Conservation (phyloP, 129 eudicot species). For the Erigeron canadensis region DNA sequence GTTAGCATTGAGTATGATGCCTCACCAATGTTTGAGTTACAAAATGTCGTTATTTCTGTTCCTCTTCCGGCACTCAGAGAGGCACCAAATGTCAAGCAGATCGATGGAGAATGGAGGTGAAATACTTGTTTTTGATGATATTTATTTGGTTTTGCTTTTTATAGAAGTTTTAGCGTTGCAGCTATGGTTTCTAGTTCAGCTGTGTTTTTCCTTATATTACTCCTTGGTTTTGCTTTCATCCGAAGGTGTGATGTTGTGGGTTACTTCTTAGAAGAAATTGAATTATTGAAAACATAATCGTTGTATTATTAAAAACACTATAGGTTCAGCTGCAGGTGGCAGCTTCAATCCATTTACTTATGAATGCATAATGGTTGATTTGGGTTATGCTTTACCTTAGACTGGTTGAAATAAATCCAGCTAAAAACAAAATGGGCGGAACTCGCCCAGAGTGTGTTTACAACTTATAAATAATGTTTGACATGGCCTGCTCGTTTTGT, state of each 20-base stretch:
- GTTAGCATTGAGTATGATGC: slow-evolving; percentile 88
- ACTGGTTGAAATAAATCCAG: no score
- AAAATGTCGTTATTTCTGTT: slow-evolving; percentile 80
- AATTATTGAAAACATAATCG: no score
- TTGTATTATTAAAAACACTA: no score
- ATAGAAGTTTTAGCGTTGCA: no score
- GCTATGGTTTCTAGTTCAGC: neutral
- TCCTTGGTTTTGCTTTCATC: no score
- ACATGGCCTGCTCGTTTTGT: no score
- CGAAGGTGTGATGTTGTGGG: no score
- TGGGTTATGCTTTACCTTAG: neutral
- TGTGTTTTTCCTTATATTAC: neutral
- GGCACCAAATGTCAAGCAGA: slow-evolving; percentile 78
- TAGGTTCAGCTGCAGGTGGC: neutral
- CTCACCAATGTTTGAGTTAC: slow-evolving; percentile 73
- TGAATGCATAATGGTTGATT: neutral
- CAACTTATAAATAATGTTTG: no score
- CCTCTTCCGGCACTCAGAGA: slow-evolving; percentile 88
- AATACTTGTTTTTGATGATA: slow-evolving; percentile 25
- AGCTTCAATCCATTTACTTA: neutral
- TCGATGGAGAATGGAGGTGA: slow-evolving; percentile 98
- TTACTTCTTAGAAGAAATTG: no score
- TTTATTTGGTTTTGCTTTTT: slow-evolving; percentile 29
- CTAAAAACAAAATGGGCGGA: no score
- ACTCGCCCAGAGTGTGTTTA: no score